Conservation (phyloP, 352 stramenopile genomes). For the Thalassiosira livingstoniorum region DNA sequence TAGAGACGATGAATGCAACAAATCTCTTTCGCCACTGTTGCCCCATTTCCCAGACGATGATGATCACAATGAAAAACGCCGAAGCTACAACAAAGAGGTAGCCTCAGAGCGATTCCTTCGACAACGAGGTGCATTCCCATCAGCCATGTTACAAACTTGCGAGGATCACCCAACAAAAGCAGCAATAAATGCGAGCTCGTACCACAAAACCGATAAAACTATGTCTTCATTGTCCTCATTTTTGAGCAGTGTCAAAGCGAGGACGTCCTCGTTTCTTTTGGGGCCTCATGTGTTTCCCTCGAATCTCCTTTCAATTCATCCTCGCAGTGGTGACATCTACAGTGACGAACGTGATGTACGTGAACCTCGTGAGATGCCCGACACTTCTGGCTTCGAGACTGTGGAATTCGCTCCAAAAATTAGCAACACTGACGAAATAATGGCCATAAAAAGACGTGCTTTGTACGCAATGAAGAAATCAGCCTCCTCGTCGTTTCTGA, state of each 20-base stretch:
- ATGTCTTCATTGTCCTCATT: not conserved
- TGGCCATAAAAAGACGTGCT: no score
- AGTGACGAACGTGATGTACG: not conserved
- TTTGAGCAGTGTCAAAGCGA: slow-evolving; percentile 7
- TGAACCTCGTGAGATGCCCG: no score
- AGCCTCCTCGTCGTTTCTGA: slow-evolving; percentile 1
- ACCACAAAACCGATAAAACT: slow-evolving; percentile 5
- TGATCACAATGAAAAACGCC: no score
- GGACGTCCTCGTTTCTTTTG: slow-evolving; percentile 29
- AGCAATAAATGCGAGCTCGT: slow-evolving; percentile 8
- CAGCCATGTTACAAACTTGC: not conserved
- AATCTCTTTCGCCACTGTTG: not conserved
- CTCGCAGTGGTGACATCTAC: not conserved
- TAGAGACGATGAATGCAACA: not conserved
- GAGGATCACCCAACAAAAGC: not conserved
- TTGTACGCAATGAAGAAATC: not conserved
- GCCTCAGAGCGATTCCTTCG: slow-evolving; percentile 21
- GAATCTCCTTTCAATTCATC: slow-evolving; percentile 2
- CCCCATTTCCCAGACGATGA: no score
- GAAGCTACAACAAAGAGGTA: not conserved
- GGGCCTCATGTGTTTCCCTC: slow-evolving; percentile 38
- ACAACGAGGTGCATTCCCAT: slow-evolving; percentile 15
- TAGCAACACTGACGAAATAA: not conserved
- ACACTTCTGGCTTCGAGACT: not conserved
- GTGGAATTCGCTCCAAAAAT: not conserved